Evolutionary conservation across 177 flowering plant genomes (phyloP).

Genomic region (Tripterygium wilfordii): DNA sequence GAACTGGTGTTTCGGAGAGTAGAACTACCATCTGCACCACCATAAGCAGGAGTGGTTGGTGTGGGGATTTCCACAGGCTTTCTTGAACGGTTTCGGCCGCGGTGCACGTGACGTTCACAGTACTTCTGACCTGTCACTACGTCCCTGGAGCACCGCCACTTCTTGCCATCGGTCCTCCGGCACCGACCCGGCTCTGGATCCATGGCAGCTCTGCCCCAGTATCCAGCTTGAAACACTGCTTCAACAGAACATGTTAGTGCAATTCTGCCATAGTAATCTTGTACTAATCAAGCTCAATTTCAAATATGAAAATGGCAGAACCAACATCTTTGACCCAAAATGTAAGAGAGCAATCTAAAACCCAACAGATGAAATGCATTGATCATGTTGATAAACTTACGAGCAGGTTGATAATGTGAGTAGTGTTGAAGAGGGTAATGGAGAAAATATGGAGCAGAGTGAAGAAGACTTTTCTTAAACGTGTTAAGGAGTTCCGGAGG

Average conservation of each 20-base stretch:
- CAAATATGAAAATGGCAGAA: neutral
- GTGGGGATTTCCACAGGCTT: conserved; percentile 98
- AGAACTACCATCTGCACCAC: conserved; percentile 9
- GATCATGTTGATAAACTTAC: conserved; percentile 46
- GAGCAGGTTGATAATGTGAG: conserved; percentile 44
- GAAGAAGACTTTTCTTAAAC: conserved; percentile 57
- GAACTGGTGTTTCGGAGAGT: conserved; percentile 9
- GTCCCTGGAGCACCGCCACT: conserved; percentile 93
- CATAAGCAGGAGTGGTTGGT: conserved; percentile 13
- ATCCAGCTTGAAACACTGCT: conserved; percentile 64
- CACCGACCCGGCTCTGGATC: conserved; percentile 96
- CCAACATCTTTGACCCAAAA: neutral
- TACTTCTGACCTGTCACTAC: conserved; percentile 79
- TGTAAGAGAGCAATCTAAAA: neutral
- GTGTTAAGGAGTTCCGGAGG: conserved; percentile 75
- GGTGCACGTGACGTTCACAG: conserved; percentile 95
- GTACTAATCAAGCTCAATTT: neutral
- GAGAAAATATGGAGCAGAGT: conserved; percentile 29
- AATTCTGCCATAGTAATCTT: no score
- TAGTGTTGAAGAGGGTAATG: conserved; percentile 38
- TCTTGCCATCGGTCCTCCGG: conserved; percentile 91
- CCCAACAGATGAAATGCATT: no score
- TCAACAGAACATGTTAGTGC: neutral
- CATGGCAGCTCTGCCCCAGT: conserved; percentile 70
- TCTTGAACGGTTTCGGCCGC: conserved; percentile 99